Evolutionary conservation across 495 filamentous ascomycete genomes (phyloP), one percentile per base, ranked within the genome.

Genomic region (Glonium stellatum): DNA sequence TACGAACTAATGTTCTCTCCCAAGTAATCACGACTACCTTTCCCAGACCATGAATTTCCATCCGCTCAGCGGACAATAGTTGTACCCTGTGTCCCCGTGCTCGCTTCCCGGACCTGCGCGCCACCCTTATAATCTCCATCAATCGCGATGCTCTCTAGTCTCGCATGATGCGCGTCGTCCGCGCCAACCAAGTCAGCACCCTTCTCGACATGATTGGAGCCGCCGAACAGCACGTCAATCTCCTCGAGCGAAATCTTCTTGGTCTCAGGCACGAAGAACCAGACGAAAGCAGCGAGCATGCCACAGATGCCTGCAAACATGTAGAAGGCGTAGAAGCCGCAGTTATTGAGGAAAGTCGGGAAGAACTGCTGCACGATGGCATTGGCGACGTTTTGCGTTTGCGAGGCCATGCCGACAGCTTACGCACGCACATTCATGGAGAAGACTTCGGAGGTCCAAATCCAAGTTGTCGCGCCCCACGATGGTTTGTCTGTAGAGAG

Each of bases 251-350:
- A 69, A 18, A 88, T 75, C 44, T 85, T 72, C 75, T 88, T 89
- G 1, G 86, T 89, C 75, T 89, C 86, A 0, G 86, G 87, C 35
- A 90, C 80, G 58, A 85, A 84, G 74, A 87, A 88, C 75, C 75
- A 89, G 42, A 89, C 80, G 60, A 90, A 92, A n/a, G 76, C 73
- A 1, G 84, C 84, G 23, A 84, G 75, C n/a, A 82, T 57, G 59
- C 82, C 70, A 62, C 85, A 84, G 50, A 80, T 77, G 11, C 76
- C 75, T 0, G 75, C 77, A 59, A 80, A 79, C 66, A 80, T 72
- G 67, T 79, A 79, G 61, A 79, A 80, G 0, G 75, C 75, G 59
- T 76, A 78, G 65, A 84, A 78, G 22, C 81, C 81, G 41, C 73
- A 69, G 67, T 83, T 79, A 27, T 78, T 70, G 25, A 83, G 75